Evolutionary conservation across 2,329 filamentous ascomycete species (phyloP).

Genomic region (Neocatenulostroma microsporum): DNA sequence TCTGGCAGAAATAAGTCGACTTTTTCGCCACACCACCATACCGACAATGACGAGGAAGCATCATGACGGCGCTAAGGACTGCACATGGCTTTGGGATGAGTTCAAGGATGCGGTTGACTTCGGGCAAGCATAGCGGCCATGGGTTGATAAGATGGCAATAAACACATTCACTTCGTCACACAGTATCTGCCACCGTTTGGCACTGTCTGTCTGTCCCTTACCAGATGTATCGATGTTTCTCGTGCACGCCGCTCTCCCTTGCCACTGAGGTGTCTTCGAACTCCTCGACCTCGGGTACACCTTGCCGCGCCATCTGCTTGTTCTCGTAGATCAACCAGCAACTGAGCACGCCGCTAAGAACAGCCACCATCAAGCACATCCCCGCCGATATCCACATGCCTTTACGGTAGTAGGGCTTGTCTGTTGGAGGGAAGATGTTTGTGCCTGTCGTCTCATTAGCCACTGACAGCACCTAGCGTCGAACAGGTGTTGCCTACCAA

Average conservation of each 20-base stretch:
- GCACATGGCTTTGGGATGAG: too few relatives aligned
- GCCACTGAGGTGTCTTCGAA: constrained; percentile 17
- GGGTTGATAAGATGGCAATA: too few relatives aligned
- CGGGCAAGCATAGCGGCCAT: too few relatives aligned
- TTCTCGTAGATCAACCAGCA: constrained; percentile 54
- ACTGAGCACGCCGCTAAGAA: constrained; percentile 48
- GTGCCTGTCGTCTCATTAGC: constrained; percentile 39
- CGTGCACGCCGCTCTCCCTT: constrained; percentile 7
- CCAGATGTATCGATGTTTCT: constrained; percentile 18
- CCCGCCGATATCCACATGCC: constrained; percentile 55
- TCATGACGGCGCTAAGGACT: too few relatives aligned
- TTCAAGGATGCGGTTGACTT: too few relatives aligned
- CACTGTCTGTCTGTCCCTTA: constrained; percentile 4
- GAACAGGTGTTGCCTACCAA: constrained; percentile 29
- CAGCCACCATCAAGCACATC: constrained; percentile 54
- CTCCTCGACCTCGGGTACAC: constrained; percentile 19
- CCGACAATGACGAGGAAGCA: too few relatives aligned
- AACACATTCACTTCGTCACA: neutral
- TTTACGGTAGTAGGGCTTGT: constrained; percentile 43
- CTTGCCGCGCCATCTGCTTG: constrained; percentile 46
- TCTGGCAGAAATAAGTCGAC: too few relatives aligned
- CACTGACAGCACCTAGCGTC: neutral
- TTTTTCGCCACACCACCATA: too few relatives aligned
- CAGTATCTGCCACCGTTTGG: neutral
- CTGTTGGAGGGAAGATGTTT: constrained; percentile 50